Evolutionary conservation across 2,329 filamentous ascomycete species (phyloP).

Genomic region (Aspergillus pseudoglaucus): DNA sequence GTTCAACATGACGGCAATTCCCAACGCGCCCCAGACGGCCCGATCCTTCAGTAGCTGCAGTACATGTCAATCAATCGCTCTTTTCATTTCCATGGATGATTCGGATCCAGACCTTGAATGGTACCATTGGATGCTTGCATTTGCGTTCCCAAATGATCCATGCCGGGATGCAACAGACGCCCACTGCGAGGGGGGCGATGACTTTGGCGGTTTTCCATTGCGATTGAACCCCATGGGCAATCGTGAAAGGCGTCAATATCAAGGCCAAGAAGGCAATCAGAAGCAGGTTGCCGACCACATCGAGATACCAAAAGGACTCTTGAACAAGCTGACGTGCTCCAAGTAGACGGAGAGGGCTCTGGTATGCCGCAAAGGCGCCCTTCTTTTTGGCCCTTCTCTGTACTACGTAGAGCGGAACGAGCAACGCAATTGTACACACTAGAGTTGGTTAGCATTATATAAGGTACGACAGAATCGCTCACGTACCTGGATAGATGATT

Average conservation of each 20-base stretch:
- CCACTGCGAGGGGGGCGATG: slow-evolving; percentile 47
- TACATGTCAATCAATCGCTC: slow-evolving; percentile 1
- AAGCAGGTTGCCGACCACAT: slow-evolving; percentile 48
- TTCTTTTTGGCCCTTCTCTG: slow-evolving; percentile 47
- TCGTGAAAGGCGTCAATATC: slow-evolving; percentile 52
- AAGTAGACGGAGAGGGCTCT: slow-evolving; percentile 39
- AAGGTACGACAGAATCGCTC: neutral
- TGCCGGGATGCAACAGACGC: slow-evolving; percentile 42
- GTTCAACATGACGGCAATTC: slow-evolving; percentile 42
- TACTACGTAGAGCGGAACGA: slow-evolving; percentile 48
- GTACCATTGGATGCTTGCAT: slow-evolving; percentile 49
- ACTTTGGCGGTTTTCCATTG: slow-evolving; percentile 49
- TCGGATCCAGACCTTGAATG: slow-evolving; percentile 41
- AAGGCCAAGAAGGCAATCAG: slow-evolving; percentile 48
- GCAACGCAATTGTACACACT: slow-evolving; percentile 49
- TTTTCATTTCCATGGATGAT: neutral
- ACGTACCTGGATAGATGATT: slow-evolving; percentile 49
- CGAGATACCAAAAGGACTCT: slow-evolving; percentile 53
- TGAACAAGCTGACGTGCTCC: slow-evolving; percentile 31
- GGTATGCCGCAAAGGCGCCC: slow-evolving; percentile 43
- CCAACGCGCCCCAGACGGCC: slow-evolving; percentile 57
- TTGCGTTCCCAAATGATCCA: slow-evolving; percentile 52
- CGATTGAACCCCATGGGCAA: slow-evolving; percentile 45
- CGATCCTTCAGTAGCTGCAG: slow-evolving; percentile 53
- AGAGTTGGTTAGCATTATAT: neutral